Evolutionary conservation across 2,329 filamentous ascomycete species (phyloP).

Genomic region (Lecanicillium sp.): DNA sequence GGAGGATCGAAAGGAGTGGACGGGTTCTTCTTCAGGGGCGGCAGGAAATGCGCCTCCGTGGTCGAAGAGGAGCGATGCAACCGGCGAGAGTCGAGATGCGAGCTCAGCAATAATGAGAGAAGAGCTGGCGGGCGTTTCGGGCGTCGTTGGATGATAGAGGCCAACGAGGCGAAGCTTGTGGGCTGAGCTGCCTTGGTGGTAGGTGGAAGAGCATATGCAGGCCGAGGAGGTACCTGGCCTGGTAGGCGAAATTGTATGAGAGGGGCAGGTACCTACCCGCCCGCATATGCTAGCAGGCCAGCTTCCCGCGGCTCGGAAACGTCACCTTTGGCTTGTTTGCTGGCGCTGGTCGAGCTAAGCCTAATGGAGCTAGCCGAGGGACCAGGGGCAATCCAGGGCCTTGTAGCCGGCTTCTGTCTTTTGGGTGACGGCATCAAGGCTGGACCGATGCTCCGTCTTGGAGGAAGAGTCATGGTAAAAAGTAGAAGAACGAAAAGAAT

Average conservation of each 20-base stretch:
- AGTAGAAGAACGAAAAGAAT: too few relatives aligned
- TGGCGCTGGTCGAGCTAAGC: background rate
- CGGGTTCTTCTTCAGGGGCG: background rate
- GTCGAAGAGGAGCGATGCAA: background rate
- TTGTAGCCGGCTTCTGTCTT: too few relatives aligned
- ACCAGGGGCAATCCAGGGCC: too few relatives aligned
- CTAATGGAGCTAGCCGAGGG: background rate
- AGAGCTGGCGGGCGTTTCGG: background rate
- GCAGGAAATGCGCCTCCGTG: background rate
- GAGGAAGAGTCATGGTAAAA: too few relatives aligned
- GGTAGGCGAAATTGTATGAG: too few relatives aligned
- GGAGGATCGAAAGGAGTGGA: background rate
- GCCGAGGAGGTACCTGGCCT: background rate
- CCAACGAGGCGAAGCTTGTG: slow-evolving; percentile 8
- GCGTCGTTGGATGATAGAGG: background rate
- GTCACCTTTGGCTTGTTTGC: slow-evolving; percentile 2
- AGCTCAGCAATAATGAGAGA: background rate
- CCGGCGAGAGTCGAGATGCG: background rate
- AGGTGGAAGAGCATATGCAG: background rate
- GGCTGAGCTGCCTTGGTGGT: background rate
- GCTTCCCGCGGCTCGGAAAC: slow-evolving; percentile 6
- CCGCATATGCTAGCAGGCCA: too few relatives aligned
- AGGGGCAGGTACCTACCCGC: too few relatives aligned
- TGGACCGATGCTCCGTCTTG: too few relatives aligned
- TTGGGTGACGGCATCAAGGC: too few relatives aligned